These are phyloP conservation scores for Macaranga tanarius DNA, from an alignment of 441 rosid genomes.

Conservation along the genomic window DNA sequence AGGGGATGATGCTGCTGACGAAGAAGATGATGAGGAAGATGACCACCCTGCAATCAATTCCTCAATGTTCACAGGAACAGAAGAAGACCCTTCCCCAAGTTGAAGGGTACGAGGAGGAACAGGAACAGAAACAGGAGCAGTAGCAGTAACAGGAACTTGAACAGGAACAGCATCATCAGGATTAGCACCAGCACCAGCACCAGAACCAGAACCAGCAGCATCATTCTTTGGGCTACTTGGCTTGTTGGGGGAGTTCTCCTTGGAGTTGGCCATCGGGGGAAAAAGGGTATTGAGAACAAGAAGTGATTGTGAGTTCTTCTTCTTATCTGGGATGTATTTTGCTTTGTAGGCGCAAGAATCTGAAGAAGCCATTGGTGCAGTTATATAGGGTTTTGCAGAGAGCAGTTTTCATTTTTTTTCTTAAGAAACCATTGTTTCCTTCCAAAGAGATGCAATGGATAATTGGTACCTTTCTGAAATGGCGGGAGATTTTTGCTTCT, in stretches of 20 bases:
- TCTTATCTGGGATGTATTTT: too few species aligned
- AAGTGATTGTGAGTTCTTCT: background rate
- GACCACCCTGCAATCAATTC: background rate
- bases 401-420: background rate
- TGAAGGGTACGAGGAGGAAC: background rate
- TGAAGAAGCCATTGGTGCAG: background rate
- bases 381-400: conserved; percentile 2
- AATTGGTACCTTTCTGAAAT: conserved; percentile 6
- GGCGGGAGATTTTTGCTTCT: conserved; percentile 8
- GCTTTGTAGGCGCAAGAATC: background rate
- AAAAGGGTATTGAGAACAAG: background rate
- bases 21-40: background rate
- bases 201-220: background rate
- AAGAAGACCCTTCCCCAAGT: background rate
- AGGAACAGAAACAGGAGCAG: background rate
- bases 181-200: background rate
- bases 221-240: background rate
- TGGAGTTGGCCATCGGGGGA: conserved; percentile 1
- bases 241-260: background rate
- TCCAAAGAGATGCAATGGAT: background rate
- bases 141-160: background rate
- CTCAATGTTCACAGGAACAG: background rate
- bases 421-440: background rate
- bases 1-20: background rate
- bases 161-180: background rate